Evolutionary conservation across 371 early-diverging fungal species (phyloP).

Genomic region (Smittium culicis): DNA sequence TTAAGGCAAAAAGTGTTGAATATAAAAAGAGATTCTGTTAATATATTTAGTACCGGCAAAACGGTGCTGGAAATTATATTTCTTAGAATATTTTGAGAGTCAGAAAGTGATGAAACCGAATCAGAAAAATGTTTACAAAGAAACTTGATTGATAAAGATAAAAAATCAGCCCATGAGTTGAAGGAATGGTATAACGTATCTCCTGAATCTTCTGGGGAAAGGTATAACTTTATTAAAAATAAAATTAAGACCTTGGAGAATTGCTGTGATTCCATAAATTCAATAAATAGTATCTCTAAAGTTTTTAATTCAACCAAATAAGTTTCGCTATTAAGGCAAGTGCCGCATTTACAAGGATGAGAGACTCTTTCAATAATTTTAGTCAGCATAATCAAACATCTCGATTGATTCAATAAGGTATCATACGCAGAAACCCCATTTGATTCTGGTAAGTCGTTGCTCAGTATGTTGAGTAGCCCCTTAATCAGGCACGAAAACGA

Average conservation of each 20-base stretch:
- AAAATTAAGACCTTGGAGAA: background rate
- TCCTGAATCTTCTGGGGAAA: background rate
- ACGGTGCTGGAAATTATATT: background rate
- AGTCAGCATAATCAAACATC: background rate
- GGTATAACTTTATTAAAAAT: background rate
- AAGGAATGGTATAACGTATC: background rate
- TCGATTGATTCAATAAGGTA: background rate
- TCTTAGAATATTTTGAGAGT: background rate
- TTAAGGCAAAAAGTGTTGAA: background rate
- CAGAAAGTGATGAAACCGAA: background rate
- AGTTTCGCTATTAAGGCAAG: background rate
- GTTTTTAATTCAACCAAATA: background rate
- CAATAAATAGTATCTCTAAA: background rate
- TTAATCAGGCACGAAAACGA: background rate
- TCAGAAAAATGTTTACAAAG: background rate
- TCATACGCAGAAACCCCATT: background rate
- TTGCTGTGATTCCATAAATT: background rate
- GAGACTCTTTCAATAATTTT: background rate
- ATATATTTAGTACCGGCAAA: background rate
- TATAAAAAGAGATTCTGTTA: background rate
- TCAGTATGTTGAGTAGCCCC: background rate
- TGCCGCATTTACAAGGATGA: background rate
- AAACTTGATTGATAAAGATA: background rate
- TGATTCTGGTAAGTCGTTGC: background rate
- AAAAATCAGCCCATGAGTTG: background rate